phyloP scores from a whole-genome alignment of 306 rosid species.

The Dicorynia guianensis region DNA sequence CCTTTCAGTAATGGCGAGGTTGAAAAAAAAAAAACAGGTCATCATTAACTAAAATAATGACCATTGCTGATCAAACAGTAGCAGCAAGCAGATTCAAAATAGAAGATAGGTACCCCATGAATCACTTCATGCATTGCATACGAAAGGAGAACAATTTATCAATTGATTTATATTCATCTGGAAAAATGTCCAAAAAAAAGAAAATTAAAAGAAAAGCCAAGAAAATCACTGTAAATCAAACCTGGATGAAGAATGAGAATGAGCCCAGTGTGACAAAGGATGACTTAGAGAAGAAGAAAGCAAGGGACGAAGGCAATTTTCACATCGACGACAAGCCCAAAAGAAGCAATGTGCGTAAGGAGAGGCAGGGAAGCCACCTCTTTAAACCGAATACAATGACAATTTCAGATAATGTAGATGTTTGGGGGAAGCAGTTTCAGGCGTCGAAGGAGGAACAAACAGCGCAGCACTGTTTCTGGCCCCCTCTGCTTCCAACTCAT shows the following conservation, averaged over 20 bases:
- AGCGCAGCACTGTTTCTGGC: constrained; percentile 9
- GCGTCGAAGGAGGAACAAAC: constrained; percentile 43
- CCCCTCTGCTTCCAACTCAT: constrained; percentile 38
- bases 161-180: too few relatives aligned
- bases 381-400: too few relatives aligned
- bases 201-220: not conserved
- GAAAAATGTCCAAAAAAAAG: not conserved
- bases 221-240: not conserved
- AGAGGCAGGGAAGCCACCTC: not conserved
- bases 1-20: too few relatives aligned
- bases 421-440: not conserved
- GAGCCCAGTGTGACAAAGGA: not conserved
- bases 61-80: too few relatives aligned
- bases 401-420: too few relatives aligned
- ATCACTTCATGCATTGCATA: too few relatives aligned
- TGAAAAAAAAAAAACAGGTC: too few relatives aligned
- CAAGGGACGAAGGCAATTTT: not conserved
- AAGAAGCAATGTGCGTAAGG: not conserved
- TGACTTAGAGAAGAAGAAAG: not conserved
- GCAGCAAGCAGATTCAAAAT: too few relatives aligned
- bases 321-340: too few relatives aligned
- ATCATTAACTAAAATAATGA: too few relatives aligned
- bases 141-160: too few relatives aligned
- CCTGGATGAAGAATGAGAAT: constrained; percentile 5
- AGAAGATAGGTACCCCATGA: too few relatives aligned